Percentiles rank a stretch among this genome's conserved stretches.
These are phyloP conservation scores for Fusarium dimerum DNA, from an alignment of 2,329 filamentous ascomycete genomes.

Conservation along the genomic window DNA sequence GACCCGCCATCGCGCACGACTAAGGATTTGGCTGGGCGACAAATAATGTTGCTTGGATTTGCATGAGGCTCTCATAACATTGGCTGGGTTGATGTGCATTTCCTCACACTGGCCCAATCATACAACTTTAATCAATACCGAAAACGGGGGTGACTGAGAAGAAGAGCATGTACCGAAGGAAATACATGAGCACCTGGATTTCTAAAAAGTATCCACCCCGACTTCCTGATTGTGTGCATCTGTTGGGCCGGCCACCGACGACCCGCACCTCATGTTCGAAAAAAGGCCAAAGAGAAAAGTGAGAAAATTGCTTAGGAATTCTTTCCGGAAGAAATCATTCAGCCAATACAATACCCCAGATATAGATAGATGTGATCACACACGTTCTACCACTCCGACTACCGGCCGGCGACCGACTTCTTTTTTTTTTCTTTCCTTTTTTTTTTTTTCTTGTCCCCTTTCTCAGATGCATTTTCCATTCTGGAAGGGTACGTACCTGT, in stretches of 20 bases:
- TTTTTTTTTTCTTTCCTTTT: slow-evolving; percentile 1
- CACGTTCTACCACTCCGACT: slow-evolving; percentile 22
- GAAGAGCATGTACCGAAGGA: not conserved
- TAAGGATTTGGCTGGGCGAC: not conserved
- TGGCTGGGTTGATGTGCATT: not conserved
- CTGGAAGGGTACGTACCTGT: too few relatives aligned
- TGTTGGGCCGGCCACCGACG: slow-evolving; percentile 32
- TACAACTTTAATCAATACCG: not conserved
- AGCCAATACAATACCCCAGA: slow-evolving; percentile 2
- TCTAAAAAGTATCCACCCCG: slow-evolving; percentile 21
- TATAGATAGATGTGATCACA: not conserved
- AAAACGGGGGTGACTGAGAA: not conserved
- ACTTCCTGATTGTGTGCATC: slow-evolving; percentile 28
- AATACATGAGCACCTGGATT: slow-evolving; percentile 5
- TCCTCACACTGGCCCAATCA: not conserved
- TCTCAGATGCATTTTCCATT: not conserved
- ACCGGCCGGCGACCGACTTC: slow-evolving; percentile 28
- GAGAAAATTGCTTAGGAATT: slow-evolving; percentile 14
- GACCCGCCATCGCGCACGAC: not conserved
- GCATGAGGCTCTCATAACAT: not conserved
- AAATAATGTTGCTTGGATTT: not conserved
- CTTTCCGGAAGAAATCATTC: slow-evolving; percentile 2
- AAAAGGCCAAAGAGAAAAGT: not conserved
- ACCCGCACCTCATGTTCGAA: slow-evolving; percentile 18
- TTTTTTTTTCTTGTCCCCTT: not conserved